Evolutionary conservation across 306 rosid species (phyloP).

Genomic region (Quercus engelmannii): DNA sequence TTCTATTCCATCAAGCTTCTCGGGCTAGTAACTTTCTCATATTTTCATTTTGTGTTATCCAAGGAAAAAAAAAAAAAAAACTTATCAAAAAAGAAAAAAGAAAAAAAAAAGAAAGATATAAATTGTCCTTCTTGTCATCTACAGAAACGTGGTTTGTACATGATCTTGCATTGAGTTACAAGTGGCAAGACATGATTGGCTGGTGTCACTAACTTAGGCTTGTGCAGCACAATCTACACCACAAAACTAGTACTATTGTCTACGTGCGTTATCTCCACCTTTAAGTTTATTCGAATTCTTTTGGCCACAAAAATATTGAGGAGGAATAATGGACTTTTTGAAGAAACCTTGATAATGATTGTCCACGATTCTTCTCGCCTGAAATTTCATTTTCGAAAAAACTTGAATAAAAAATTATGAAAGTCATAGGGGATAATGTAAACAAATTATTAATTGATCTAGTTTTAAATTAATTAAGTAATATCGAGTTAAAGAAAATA

Average conservation of each 20-base stretch:
- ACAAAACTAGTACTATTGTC: conserved; percentile 10
- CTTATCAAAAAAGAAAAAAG: no score
- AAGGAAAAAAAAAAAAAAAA: not conserved
- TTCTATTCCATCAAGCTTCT: no score
- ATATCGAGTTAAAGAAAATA: no score
- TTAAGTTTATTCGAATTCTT: not conserved
- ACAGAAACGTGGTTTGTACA: conserved; percentile 17
- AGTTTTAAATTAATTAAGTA: no score
- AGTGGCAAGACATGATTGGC: conserved; percentile 25
- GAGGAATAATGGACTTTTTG: not conserved
- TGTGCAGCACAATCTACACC: conserved; percentile 14
- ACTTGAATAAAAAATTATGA: no score
- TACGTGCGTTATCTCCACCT: conserved; percentile 11
- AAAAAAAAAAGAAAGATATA: no score
- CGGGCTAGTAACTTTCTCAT: no score
- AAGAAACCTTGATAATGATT: not conserved
- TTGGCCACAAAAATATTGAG: conserved; percentile 20
- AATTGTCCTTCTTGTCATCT: no score
- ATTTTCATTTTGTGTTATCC: no score
- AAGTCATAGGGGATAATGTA: no score
- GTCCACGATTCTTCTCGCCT: not conserved
- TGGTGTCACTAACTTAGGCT: not conserved
- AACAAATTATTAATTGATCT: no score
- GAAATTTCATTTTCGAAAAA: not conserved
- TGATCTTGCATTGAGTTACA: not conserved